These are phyloP conservation scores for Leccinum disarticulatum DNA, from an alignment of 768 basidiomycete species.

Conservation along the genomic window DNA sequence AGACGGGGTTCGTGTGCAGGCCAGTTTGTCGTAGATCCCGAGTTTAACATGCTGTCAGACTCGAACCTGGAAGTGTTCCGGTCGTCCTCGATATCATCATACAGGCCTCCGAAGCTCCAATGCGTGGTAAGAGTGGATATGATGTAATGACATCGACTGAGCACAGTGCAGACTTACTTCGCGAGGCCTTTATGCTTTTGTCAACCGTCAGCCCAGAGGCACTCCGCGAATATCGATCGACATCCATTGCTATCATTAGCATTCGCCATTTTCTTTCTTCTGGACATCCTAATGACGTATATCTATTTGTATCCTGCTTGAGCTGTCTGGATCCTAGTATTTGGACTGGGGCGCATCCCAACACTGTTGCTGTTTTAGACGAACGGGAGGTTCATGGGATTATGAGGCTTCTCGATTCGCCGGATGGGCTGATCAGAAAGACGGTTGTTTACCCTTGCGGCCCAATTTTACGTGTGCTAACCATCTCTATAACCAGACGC, in stretches of 20 bases:
- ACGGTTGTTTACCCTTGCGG: slow-evolving; percentile 44
- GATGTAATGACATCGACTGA: slow-evolving; percentile 15
- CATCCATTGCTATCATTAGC: slow-evolving; percentile 36
- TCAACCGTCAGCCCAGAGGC: slow-evolving; percentile 22
- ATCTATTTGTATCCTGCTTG: slow-evolving; percentile 66
- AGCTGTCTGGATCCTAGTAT: slow-evolving; percentile 52
- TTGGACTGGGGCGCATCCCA: slow-evolving; percentile 67
- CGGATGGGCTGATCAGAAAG: slow-evolving; percentile 55
- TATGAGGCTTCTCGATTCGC: slow-evolving; percentile 64
- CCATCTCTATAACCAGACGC: no score
- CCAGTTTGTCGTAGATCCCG: background rate
- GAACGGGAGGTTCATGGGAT: slow-evolving; percentile 71
- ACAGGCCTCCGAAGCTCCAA: slow-evolving; percentile 20
- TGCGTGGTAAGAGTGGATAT: slow-evolving; percentile 23
- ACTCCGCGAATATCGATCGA: slow-evolving; percentile 17
- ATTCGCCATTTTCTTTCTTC: slow-evolving; percentile 63
- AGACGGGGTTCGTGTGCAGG: slow-evolving; percentile 22
- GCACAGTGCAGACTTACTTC: slow-evolving; percentile 28
- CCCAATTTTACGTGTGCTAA: background rate
- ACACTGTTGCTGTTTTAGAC: slow-evolving; percentile 56
- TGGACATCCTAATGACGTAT: slow-evolving; percentile 56
- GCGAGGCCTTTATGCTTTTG: slow-evolving; percentile 36
- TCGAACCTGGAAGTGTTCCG: slow-evolving; percentile 20
- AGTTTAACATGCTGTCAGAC: slow-evolving; percentile 17
- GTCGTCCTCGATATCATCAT: slow-evolving; percentile 29